Evolutionary conservation across 164 flowering plant species (phyloP), one percentile per base, ranked within the genome.

Genomic region (Echeveria elegans): DNA sequence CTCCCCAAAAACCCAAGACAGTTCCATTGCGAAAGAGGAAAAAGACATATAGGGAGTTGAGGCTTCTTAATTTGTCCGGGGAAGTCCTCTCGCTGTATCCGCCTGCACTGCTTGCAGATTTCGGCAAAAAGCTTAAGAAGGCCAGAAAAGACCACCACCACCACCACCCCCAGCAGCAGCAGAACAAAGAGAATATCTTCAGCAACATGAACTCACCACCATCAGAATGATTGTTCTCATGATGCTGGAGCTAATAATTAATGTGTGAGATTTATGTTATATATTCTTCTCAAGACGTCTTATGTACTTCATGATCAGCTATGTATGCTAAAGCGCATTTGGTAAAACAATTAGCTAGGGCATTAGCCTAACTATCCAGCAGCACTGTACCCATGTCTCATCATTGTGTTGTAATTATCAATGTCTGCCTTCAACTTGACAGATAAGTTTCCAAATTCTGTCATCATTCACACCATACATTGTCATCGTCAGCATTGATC

Each of bases 121-220:
- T 23, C 7, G 30, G 30, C 10, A 53, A 23, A 29, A 53, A 21
- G 30, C 29, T 53, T 2, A 53, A 53, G 59, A 53, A 53, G 28
- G 59, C 59, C 29, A 53, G 59, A 21, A 23, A 14, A 21, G 4
- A 26, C 15, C 10, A 21, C 15, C n/a, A n/a, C n/a, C n/a, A n/a
- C n/a, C n/a, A n/a, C n/a, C n/a, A n/a, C n/a, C n/a, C n/a, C n/a
- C 59, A 53, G 28, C 59, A 21, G 59, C 28, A 52, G 58, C 31
- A 23, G 59, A 3, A 53, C 2, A 53, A 53, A 24, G 29, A 23
- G 1, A 53, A 53, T 23, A 50, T 50, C 23, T 21, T n/a, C 56
- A n/a, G 24, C 56, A 50, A 18, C 24, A 50, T 50, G 5, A 50
- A 50, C 21, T 50, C 11, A 50, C 5, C 11, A 50, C 5, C 56